These are phyloP conservation scores for Caloboletus inedulis DNA, from an alignment of 1,284 basidiomycete species.

Conservation along the genomic window DNA sequence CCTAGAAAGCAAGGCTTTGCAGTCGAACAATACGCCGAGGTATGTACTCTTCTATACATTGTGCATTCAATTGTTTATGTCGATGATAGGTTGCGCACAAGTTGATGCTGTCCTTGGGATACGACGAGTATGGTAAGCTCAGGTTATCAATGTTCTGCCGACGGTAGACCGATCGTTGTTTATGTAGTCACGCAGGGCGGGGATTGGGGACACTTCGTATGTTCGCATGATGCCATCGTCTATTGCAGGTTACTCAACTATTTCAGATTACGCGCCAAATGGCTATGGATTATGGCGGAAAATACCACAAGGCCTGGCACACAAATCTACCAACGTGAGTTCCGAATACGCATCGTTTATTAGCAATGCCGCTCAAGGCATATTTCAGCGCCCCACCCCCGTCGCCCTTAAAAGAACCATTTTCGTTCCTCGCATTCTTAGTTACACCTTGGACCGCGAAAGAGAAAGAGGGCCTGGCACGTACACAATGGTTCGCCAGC, in stretches of 20 bases:
- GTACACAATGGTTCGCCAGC: constrained; percentile 30
- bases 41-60: constrained; percentile 7
- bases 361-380: neutral
- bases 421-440: constrained; percentile 28
- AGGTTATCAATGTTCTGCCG: neutral
- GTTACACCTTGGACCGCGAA: constrained; percentile 32
- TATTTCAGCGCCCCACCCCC: constrained; percentile 28
- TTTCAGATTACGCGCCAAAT: constrained; percentile 41
- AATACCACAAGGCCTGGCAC: constrained; percentile 45
- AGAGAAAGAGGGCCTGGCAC: constrained; percentile 40
- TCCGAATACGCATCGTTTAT: neutral
- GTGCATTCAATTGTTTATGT: neutral
- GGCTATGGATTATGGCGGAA: constrained; percentile 39
- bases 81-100: constrained; percentile 38
- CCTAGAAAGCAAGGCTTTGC: constrained; percentile 38
- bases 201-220: constrained; percentile 47
- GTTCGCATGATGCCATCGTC: constrained; percentile 7
- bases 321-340: constrained; percentile 41
- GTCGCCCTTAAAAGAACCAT: constrained; percentile 25
- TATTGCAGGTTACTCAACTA: neutral
- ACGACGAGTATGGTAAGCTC: constrained; percentile 48
- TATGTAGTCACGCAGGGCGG: constrained; percentile 51
- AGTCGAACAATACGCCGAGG: constrained; percentile 40
- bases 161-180: neutral
- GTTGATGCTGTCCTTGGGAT: constrained; percentile 51